phyloP scores from a whole-genome alignment of 1,284 basidiomycete species.

The Leccinum huronense region DNA sequence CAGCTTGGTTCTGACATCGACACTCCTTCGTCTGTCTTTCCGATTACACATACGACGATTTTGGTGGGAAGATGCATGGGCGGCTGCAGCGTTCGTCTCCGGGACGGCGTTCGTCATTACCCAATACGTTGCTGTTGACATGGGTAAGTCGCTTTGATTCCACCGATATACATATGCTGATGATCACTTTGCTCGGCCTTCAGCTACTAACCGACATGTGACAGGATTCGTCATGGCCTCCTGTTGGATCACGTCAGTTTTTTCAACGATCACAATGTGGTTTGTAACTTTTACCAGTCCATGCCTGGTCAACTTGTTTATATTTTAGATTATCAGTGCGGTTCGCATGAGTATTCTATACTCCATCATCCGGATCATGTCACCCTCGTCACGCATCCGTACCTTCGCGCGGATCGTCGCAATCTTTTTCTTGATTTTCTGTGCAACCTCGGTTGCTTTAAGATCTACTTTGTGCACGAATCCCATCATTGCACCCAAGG shows the following conservation, averaged over 20 bases:
- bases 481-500: neutral
- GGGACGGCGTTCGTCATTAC: neutral
- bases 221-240: neutral
- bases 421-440: neutral
- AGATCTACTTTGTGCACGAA: neutral
- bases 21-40: neutral
- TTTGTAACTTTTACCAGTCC: neutral
- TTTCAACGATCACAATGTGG: neutral
- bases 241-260: neutral
- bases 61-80: neutral
- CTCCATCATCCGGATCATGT: neutral
- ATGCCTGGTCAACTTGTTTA: neutral
- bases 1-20: neutral
- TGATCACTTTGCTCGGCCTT: neutral
- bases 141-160: neutral
- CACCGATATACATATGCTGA: neutral
- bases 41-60: neutral
- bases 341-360: neutral
- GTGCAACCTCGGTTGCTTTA: neutral
- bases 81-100: neutral
- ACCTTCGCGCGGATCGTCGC: neutral
- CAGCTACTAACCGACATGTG: neutral
- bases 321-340: neutral
- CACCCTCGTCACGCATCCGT: neutral
- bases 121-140: neutral